Evolutionary conservation across 2,329 filamentous ascomycete genomes (phyloP), one percentile per base, ranked within the genome.

Genomic region (Didymella arachidicola): DNA sequence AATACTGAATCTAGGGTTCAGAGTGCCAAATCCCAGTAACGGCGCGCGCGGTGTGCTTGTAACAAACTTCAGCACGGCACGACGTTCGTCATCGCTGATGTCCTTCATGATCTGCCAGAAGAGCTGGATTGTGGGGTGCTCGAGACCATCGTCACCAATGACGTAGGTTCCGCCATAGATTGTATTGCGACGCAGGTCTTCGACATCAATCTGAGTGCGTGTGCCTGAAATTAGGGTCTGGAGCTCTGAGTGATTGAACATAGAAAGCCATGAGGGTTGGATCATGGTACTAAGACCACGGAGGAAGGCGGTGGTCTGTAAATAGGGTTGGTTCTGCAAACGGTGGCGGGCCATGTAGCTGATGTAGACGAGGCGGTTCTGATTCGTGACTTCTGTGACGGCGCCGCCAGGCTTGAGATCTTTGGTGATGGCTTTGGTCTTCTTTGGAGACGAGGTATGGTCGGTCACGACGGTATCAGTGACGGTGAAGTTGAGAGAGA

Each of bases 191-290:
- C 93, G 87, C 39, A 98, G 83, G 74, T 99, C 95, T 27, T 90
- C 87, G 34, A 99, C 84, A 70, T 97, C 90, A 58, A 99, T 96
- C 61, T 91, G 88, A 10, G 89, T 89, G 27, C 88, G 89, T 68
- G 96, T 93, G 42, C 95, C 95, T 52, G 93, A 92, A 16, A 99
- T 90, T 6, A 99, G 87, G 1, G 92, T 95, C 78, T 98, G 95
- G 4, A 99, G 84, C 76, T 99, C 95, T 3, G 87, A 87, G 75
- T 97, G 94, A 77, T 99, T 99, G 82, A 99, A 99, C 95, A 99
- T 98, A 69, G 90, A 93, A 4, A 99, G 84, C 95, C 95, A 99
- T 3, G 87, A 87, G 0, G 94, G 93, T 58, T 93, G 89, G 64
- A 99, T 95, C 72, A 99, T 96, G 64, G 89, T 84, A 22, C 90